Conservation (phyloP, 768 basidiomycete genomes). For the Naganishia vishniacii region DNA sequence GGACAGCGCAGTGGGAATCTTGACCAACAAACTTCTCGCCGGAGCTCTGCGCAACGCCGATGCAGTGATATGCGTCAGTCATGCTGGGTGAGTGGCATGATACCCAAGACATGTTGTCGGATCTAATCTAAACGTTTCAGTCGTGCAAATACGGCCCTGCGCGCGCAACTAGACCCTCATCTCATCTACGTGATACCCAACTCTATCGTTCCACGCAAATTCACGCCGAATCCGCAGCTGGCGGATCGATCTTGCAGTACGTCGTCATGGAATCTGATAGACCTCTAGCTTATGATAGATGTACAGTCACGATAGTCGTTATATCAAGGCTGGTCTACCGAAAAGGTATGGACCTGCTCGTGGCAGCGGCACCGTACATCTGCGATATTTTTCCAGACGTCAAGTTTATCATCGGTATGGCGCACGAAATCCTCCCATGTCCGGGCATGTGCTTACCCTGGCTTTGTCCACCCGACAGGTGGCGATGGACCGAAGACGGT, state of each 20-base stretch:
- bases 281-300: too few relatives aligned
- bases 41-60: conserved; percentile 85
- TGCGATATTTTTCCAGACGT: conserved; percentile 80
- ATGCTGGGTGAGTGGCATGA: conserved; percentile 70
- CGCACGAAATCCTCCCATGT: conserved; percentile 11
- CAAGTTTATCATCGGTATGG: conserved; percentile 72
- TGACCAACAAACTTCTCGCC: conserved; percentile 91
- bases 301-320: conserved; percentile 85
- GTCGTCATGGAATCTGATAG: background rate
- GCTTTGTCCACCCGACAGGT: conserved; percentile 52
- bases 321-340: conserved; percentile 86
- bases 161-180: conserved; percentile 66
- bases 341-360: conserved; percentile 92
- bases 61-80: conserved; percentile 89
- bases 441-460: background rate
- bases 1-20: conserved; percentile 90
- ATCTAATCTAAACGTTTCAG: conserved; percentile 50
- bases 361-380: conserved; percentile 83
- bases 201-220: conserved; percentile 77
- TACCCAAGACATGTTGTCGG: background rate
- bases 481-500: conserved; percentile 94
- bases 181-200: conserved; percentile 91
- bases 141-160: conserved; percentile 92
- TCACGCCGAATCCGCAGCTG: conserved; percentile 58
- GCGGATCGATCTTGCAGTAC: conserved; percentile 52